Evolutionary conservation across 2,329 filamentous ascomycete genomes (phyloP).

Genomic region (Diaporthe ampelina): DNA sequence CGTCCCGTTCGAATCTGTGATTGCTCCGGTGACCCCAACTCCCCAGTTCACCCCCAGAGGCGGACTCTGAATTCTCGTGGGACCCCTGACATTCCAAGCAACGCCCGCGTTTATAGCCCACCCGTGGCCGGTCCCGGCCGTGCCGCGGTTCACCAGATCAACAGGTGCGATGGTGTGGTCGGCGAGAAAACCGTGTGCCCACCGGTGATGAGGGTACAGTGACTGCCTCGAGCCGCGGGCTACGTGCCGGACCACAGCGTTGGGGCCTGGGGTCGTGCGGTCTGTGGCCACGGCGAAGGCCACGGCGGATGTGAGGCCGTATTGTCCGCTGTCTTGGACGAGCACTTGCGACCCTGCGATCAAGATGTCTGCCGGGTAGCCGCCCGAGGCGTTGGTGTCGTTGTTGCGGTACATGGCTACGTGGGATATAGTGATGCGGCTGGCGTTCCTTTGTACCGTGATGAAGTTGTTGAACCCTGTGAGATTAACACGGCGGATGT

Average conservation of each 20-base stretch:
- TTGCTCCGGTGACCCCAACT: background rate
- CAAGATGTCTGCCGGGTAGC: too few relatives aligned
- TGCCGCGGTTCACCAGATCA: background rate
- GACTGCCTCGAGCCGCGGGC: background rate
- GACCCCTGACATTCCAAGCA: background rate
- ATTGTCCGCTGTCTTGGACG: too few relatives aligned
- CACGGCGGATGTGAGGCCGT: too few relatives aligned
- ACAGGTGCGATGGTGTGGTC: background rate
- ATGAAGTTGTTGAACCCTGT: background rate
- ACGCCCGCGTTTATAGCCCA: background rate
- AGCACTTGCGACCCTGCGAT: too few relatives aligned
- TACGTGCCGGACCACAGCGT: too few relatives aligned
- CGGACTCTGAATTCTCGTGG: background rate
- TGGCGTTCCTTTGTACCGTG: too few relatives aligned
- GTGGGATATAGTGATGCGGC: too few relatives aligned
- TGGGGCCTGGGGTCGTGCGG: too few relatives aligned
- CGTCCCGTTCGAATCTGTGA: background rate
- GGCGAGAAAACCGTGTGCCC: background rate
- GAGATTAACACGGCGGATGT: background rate
- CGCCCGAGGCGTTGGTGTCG: too few relatives aligned
- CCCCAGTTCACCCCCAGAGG: background rate
- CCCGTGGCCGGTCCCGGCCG: background rate
- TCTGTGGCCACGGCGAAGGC: too few relatives aligned
- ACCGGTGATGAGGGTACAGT: background rate
- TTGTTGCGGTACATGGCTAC: too few relatives aligned